Base-by-base conservation (phyloP, 2,329 filamentous ascomycete species). In the Diaporthe batatas region DNA sequence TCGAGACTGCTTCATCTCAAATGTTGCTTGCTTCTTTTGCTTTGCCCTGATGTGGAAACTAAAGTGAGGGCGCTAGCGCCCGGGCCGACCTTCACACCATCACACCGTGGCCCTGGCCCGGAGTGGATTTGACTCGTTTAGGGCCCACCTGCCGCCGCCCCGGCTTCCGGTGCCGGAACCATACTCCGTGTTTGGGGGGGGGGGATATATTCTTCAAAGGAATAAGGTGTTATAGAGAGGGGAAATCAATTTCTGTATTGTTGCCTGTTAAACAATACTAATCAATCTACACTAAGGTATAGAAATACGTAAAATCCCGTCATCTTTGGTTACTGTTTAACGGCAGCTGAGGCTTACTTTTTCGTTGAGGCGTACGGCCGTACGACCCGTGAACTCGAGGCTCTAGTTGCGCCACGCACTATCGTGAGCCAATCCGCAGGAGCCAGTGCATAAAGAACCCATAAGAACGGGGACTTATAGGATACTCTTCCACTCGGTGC, bases 101-200 rank as follows among this genome's bases (percentile, higher is more conserved):
- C 23, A 7, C 10, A 59, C 12, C 2, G 55, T n/a, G 32, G 29
- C 21, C 54, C 42, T 21, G 42, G 42, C 34, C 42, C 18, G 42
- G 14, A 59, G 57, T 42, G 23, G 57, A 14, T 29, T 21, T 29
- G 36, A 29, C 57, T 62, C 36, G 39, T n/a, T 1, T 21, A 12
- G 18, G 36, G 59, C 10, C 42, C 59, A 65, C 59, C 44, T 12
- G 44, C 59, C 59, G 44, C 44, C 59, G 59, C 59, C 59, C 62
- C 44, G 62, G 44, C 62, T 51, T 51, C 62, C 62, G 62, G 29
- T 65, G 62, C 62, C 62, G 62, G 62, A 65, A 39, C 36, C 3
- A 39, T 14, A 12, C 36, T 14, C 62, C 62, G 44, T 34, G n/a
- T 21, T 49, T 21, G 21, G 44, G 44, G 21, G 7, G n/a, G 42